Evolutionary conservation across 2,329 filamentous ascomycete species (phyloP), one percentile per base, ranked within the genome.

Genomic region (Plenodomus tracheiphilus): DNA sequence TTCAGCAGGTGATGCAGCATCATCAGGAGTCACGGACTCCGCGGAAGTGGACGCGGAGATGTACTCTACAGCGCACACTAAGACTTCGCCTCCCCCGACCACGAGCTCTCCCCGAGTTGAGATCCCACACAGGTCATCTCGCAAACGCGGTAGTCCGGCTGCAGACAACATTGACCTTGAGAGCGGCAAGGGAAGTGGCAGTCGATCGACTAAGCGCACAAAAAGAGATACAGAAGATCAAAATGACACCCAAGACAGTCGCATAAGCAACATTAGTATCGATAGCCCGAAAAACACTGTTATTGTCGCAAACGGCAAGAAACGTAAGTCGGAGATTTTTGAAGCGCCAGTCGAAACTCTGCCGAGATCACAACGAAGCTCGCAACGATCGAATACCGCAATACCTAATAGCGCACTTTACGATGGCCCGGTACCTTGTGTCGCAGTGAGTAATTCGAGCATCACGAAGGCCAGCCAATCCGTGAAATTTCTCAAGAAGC

Each of bases 401-500:
- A 47, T 36, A 16, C 36, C 49, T 25, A 51, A 52, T 16, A 32
- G 28, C 28, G 15, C 9, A 32, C 13, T 43, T 8, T 72, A 72
- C 42, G 46, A 56, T 15, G 66, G 66, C 1, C 47, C 58, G 0
- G 46, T 51, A 17, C 68, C 69, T 2, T 56, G 56, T n/a, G 59
- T 73, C 4, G 66, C 66, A 4, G 66, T 67, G 36, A 73, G 69
- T 43, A 70, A 69, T 40, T 72, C 67, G 2, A 48, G 53, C 15
- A 61, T 72, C 19, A 47, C 51, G 9, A 53, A 65, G 0, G 54
- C 59, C 17, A 59, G 54, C 5, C 45, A 54, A 6, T 46, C 64
- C 7, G 53, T 66, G 8, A 69, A 61, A 18, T 76, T 71, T 49
- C 57, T 76, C 19, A 71, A 64, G 30, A 64, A 59, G 20, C 62